These are phyloP conservation scores for Aureobasidium subglaciale DNA, from an alignment of 2,329 filamentous ascomycete genomes.

Conservation along the genomic window DNA sequence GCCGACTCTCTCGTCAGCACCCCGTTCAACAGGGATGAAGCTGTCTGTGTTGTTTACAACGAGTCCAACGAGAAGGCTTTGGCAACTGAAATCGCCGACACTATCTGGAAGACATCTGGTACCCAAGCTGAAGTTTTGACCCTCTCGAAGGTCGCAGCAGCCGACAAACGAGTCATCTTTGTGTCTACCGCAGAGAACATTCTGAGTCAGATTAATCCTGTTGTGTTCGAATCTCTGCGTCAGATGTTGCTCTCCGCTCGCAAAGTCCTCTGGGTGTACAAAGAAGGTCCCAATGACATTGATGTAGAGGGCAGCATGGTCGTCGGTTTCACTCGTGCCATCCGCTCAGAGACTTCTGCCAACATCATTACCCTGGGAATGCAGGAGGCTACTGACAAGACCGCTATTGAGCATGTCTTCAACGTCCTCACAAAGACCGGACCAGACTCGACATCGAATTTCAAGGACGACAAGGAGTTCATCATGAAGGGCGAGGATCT, in stretches of 20 bases:
- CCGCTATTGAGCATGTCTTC: background rate
- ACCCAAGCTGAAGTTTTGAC: background rate
- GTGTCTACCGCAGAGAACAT: background rate
- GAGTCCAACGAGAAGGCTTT: background rate
- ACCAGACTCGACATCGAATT: background rate
- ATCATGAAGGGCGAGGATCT: background rate
- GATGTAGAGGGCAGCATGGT: slow-evolving; percentile 2
- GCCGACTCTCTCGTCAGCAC: slow-evolving; percentile 8
- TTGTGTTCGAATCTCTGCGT: background rate
- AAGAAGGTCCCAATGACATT: background rate
- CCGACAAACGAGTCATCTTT: background rate
- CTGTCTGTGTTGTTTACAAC: background rate
- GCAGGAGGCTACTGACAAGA: background rate
- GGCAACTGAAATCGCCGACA: background rate
- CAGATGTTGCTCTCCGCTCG: background rate
- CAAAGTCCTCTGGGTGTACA: background rate
- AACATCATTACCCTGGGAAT: slow-evolving; percentile 5
- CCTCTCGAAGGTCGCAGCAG: background rate
- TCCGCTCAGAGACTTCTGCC: slow-evolving; percentile 1
- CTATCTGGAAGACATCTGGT: background rate
- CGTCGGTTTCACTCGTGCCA: background rate
- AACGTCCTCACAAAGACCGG: background rate
- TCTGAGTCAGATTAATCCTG: background rate
- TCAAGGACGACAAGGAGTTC: slow-evolving; percentile 4
- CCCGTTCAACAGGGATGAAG: background rate